Evolutionary conservation across 1,284 basidiomycete genomes (phyloP), one percentile per base, ranked within the genome.

Genomic region (Cystobasidium sp.): DNA sequence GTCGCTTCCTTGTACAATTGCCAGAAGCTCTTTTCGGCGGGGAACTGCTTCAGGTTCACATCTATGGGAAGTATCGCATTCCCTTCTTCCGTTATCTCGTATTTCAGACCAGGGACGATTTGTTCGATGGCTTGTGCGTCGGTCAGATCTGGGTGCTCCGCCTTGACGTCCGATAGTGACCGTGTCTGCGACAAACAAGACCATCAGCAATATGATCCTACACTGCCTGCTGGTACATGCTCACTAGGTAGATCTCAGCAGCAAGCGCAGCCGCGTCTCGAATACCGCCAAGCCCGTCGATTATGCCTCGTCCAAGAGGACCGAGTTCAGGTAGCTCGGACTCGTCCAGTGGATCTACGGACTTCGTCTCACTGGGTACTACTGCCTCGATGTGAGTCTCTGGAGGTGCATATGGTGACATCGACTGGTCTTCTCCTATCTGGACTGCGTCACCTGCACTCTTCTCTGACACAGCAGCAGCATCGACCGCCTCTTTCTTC

Each of bases 201-300:
- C 6, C 10, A n/a, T 58, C 10, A 24, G 16, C 8, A 46, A 18
- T 3, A 22, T 39, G 14, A 1, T 14, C 46, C 47, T 31, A 18
- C 31, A 14, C 16, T 4, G 31, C 16, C 16, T 31, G 18, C 14
- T 31, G n/a, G 20, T 8, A 39, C n/a, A 9, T 18, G 18, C 47
- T 6, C 65, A 77, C 65, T 47, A 80, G 72, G 65, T 78, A 81
- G 6, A 79, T 68, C 73, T 80, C 80, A 49, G 77, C 77, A 3
- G 83, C 83, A 51, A 81, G 79, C 51, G 80, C 75, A 0, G 82
- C 81, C 1, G 82, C 80, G 62, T 84, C 83, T 59, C 80, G 78
- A 41, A 84, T 78, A 0, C 83, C 83, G n/a, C 83, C 83, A 14
- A 84, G 79, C 5, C 80, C 79, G 74, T 84, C 83, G 18, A 84